These are phyloP conservation scores for Nissolia schottii DNA, from an alignment of 306 rosid species.

Conservation along the genomic window DNA sequence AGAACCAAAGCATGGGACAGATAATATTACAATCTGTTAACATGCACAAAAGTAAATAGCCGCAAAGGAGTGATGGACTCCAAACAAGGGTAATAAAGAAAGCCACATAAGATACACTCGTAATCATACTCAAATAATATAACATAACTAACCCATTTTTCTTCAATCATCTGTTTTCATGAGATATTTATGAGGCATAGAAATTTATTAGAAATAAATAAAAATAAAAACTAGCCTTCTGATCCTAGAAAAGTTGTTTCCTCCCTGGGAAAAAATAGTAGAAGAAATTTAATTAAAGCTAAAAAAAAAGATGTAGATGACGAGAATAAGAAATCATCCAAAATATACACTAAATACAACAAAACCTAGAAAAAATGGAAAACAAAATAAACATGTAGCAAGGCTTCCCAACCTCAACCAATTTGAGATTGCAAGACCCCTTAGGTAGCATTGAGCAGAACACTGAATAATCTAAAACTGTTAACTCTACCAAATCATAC, in stretches of 20 bases:
- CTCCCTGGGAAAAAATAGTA: not conserved
- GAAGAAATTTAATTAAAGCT: not conserved
- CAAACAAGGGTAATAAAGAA: not conserved
- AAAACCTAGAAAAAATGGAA: not conserved
- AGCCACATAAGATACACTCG: not conserved
- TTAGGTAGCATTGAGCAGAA: no score
- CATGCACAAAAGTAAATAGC: not conserved
- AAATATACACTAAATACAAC: not conserved
- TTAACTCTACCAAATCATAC: no score
- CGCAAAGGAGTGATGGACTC: not conserved
- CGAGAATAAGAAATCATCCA: not conserved
- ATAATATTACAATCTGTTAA: conserved; percentile 6
- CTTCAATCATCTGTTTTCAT: not conserved
- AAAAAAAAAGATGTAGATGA: not conserved
- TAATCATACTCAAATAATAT: not conserved
- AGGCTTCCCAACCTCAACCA: no score
- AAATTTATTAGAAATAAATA: no score
- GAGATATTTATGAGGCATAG: not conserved
- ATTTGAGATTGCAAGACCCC: no score
- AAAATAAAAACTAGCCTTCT: not conserved
- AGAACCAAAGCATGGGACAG: conserved; percentile 14
- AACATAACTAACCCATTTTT: not conserved
- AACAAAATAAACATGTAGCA: not conserved
- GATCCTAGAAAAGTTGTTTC: not conserved
- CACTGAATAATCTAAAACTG: no score